Evolutionary conservation across 1,284 basidiomycete species (phyloP), one percentile per base, ranked within the genome.

Genomic region (Exsudoporus floridanus): DNA sequence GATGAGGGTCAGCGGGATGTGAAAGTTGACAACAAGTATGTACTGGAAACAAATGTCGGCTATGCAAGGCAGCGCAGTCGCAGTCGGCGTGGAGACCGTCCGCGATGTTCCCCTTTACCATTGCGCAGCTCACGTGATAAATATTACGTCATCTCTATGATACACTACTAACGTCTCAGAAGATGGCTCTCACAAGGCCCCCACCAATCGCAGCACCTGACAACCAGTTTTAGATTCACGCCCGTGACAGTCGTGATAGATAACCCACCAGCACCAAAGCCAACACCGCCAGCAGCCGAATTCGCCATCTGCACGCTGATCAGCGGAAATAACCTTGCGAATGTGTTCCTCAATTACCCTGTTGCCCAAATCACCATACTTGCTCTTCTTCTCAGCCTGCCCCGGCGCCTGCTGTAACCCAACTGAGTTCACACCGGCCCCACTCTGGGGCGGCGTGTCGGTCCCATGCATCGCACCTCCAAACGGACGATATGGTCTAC

Each of bases 251-350:
- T 27, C 28, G 9, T 6, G 13, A 36, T 4, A 28, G 38, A 53
- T 13, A 14, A 64, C 65, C 42, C 38, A 78, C 79, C 79, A 48
- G 81, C 84, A 59, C 86, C 86, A 57, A 88, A 88, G 9, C 86
- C 86, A 48, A 83, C 78, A 65, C 87, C 87, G 40, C 86, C 85
- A 4, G 78, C 86, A 37, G 86, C 86, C 42, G 83, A 80, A 43
- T 80, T 76, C 5, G 84, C 84, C 74, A 88, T 77, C 83, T 84
- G 52, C 53, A 58, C 28, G 51, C 39, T 30, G 45, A 43, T 67
- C 49, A 67, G 67, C 53, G 52, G 49, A 54, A 44, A 56, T 53
- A 25, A 53, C 49, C 16, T n/a, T 21, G 27, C 49, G 31, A 48
- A 39, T 14, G 23, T 30, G 19, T 41, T 45, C 5, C 25, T 13